Evolutionary conservation across 192 early-diverging fungal genomes (phyloP), one percentile per base, ranked within the genome.

Genomic region (Coemansia sp.): DNA sequence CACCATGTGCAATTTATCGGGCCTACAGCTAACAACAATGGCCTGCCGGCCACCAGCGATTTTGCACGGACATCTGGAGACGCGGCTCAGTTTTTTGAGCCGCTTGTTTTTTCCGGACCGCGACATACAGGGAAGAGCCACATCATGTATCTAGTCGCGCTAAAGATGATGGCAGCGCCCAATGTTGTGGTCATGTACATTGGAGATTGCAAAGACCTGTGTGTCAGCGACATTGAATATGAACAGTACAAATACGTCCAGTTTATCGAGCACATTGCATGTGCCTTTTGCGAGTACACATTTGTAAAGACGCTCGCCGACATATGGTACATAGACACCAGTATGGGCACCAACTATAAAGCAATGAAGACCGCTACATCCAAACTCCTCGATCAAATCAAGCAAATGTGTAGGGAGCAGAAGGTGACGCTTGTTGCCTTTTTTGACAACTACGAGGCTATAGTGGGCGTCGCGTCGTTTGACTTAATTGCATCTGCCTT

Each of bases 101-200:
- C 49, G 20, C 28, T 57, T 13, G 18, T 57, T 3, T 35, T 67
- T 17, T 15, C 22, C 13, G 65, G 65, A 0, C 65, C 65, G 34
- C 57, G 65, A 9, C 65, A 67, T 9, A 33, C 55, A 0, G 65
- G 65, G 17, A 67, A 67, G 42, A 55, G 51, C 57, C 65, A 67
- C 30, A 26, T 67, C 5, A 59, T 67, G 52, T 19, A 60, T 14
- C 46, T 60, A 9, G 23, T 67, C 1, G 57, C 57, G 1, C 57
- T 48, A 41, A 51, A 36, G 4, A 40, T 67, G 28, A 37, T 53
- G 23, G 48, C 52, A 15, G 65, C 54, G 27, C 52, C 57, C 5
- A 35, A 42, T 2, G 65, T 55, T 0, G 53, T 50, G 1, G 58
- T 67, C 1, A 25, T 55, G 3, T 50, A 60, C 41, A 46, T 67